A percentile compares a stretch with the other conserved stretches of the same genome.
These are phyloP conservation scores for Stygiomarasmius scandens DNA, from an alignment of 1,284 basidiomycete species.

Conservation along the genomic window DNA sequence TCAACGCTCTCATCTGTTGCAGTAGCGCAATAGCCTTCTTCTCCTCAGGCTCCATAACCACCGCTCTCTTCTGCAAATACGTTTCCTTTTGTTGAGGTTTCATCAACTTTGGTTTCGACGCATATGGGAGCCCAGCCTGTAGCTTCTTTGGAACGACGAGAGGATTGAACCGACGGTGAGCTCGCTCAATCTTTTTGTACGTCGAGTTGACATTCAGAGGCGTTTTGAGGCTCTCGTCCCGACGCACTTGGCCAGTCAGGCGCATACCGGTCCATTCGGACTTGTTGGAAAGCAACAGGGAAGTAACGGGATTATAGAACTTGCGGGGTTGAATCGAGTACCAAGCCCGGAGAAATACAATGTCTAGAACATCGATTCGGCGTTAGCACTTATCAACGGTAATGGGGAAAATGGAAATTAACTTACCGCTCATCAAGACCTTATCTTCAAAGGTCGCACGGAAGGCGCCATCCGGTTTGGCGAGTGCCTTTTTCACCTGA, in stretches of 20 bases:
- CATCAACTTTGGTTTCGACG: conserved; percentile 89
- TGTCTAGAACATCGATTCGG: conserved; percentile 58
- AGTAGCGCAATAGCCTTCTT: conserved; percentile 90
- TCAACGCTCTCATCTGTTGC: conserved; percentile 92
- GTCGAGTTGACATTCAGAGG: conserved; percentile 84
- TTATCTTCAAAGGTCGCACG: conserved; percentile 99
- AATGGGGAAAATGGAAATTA: background rate
- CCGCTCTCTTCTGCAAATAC: conserved; percentile 90
- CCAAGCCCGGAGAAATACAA: conserved; percentile 96
- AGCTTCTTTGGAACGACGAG: conserved; percentile 89
- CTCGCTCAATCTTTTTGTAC: conserved; percentile 84
- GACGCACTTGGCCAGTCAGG: conserved; percentile 89
- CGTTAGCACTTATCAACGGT: conserved; percentile 9
- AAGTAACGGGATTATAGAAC: conserved; percentile 97
- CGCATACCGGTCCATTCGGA: conserved; percentile 88
- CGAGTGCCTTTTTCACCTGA: conserved; percentile 94
- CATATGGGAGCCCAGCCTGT: conserved; percentile 88
- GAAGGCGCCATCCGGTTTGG: conserved; percentile 94
- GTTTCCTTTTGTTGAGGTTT: conserved; percentile 75
- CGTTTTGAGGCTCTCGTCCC: conserved; percentile 83
- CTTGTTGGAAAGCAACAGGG: conserved; percentile 83
- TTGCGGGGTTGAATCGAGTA: conserved; percentile 93
- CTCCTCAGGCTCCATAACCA: conserved; percentile 94
- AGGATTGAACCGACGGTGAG: conserved; percentile 87
- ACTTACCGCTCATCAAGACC: conserved; percentile 90